Evolutionary conservation across 2,329 filamentous ascomycete genomes (phyloP), one percentile per base, ranked within the genome.

Genomic region (Aspergillus sp.): DNA sequence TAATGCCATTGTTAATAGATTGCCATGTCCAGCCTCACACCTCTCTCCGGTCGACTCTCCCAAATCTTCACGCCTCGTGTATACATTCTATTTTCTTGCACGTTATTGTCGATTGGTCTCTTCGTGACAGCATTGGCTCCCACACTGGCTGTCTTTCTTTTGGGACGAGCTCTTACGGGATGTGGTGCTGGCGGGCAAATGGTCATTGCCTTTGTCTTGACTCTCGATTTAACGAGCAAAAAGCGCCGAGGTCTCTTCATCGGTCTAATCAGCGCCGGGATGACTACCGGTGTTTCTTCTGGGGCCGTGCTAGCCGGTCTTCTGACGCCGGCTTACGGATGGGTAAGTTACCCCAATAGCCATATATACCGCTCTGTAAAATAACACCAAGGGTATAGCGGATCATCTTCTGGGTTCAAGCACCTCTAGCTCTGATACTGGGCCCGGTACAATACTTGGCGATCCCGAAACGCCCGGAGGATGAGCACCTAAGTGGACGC

Each of bases 141-240:
- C 2, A 83, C 78, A 0, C 85, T 93, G 54, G 70, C 77, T 2
- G 75, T 80, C 3, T 95, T 96, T 66, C 81, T 95, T 17, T 61
- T 86, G 0, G 91, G 91, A 1, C 83, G 91, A 49, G 84, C 84
- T 1, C 70, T 93, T 15, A 84, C 86, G 3, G 91, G 91, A 0
- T 72, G 86, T 8, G 91, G 90, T 0, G 88, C 84, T 15, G 88
- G 88, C 2, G 90, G 90, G 0, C 83, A 92, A 51, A 85, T 92
- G 77, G 88, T 89, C 0, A 83, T 93, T 6, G 84, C 88, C 1
- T 86, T 91, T 50, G 91, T 96, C 51, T 80, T 94, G 21, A 86
- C 91, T 0, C 82, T 95, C n/a, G 88, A 94, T 71, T 78, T 95
- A 62, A 84, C 88, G 0, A 86, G 83, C 21, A 84, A 86, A 62